Evolutionary conservation across 2,329 filamentous ascomycete genomes (phyloP).

Genomic region (Phaeophleospora eucalypticola): DNA sequence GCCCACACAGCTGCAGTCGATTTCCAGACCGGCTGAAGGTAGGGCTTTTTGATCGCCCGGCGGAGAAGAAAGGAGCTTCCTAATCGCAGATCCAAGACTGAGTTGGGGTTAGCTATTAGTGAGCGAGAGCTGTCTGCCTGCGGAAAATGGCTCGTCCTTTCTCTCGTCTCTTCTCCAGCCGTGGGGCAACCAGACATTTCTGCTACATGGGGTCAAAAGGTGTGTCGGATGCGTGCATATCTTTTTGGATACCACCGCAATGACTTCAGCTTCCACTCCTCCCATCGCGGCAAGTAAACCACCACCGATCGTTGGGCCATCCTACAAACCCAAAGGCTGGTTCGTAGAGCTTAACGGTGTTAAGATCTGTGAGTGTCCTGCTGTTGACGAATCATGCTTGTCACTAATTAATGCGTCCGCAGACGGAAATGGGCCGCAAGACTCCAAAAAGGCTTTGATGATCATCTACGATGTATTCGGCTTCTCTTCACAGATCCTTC

Average conservation of each 20-base stretch:
- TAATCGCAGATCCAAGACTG: background rate
- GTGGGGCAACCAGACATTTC: background rate
- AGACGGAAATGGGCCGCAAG: background rate
- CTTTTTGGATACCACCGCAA: background rate
- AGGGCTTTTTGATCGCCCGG: background rate
- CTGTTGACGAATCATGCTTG: background rate
- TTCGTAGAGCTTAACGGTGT: conserved; percentile 3
- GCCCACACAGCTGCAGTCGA: background rate
- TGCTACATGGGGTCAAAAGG: background rate
- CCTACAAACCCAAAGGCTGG: conserved; percentile 3
- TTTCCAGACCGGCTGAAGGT: background rate
- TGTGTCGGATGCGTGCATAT: background rate
- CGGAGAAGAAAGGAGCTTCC: background rate
- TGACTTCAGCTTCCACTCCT: conserved; percentile 1
- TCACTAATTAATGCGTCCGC: background rate
- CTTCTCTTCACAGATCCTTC: conserved; percentile 7
- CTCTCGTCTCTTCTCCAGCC: background rate
- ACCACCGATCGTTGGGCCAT: conserved; percentile 1
- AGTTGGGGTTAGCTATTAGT: background rate
- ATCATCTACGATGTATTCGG: conserved; percentile 14
- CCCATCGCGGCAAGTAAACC: background rate
- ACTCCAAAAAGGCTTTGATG: conserved; percentile 6
- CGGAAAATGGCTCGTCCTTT: background rate
- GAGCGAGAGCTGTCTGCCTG: background rate
- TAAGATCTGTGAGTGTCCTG: background rate